Percentiles rank a stretch among this genome's conserved stretches.
These are phyloP conservation scores for Pyronema domesticum DNA, from an alignment of 495 filamentous ascomycete species.

Conservation along the genomic window DNA sequence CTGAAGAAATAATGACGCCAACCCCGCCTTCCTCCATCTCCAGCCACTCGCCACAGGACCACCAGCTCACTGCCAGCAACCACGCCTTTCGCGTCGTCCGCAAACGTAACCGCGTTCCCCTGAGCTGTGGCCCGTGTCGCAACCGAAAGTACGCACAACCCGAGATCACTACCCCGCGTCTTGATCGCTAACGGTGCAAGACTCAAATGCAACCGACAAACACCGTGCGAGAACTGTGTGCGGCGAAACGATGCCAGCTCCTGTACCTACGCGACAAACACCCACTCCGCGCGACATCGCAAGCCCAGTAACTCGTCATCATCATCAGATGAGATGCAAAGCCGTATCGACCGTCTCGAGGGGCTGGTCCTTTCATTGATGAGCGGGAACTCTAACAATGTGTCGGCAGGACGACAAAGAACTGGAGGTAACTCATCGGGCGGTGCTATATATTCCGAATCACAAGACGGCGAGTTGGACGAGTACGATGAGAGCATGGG, in stretches of 20 bases:
- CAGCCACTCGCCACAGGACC: conserved; percentile 63
- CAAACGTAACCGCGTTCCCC: conserved; percentile 82
- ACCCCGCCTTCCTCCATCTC: conserved; percentile 70
- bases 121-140: conserved; percentile 86
- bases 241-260: conserved; percentile 69
- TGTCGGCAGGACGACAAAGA: conserved; percentile 13
- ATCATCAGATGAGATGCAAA: conserved; percentile 93
- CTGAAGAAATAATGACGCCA: conserved; percentile 46
- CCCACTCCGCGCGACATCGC: conserved; percentile 43
- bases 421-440: conserved; percentile 9
- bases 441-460: neutral
- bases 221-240: conserved; percentile 90
- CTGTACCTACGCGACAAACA: conserved; percentile 74
- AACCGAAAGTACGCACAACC: conserved; percentile 65
- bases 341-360: conserved; percentile 91
- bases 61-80: conserved; percentile 23
- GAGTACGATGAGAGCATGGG: conserved; percentile 36
- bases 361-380: conserved; percentile 87
- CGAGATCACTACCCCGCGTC: conserved; percentile 7
- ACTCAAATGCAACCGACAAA: conserved; percentile 81
- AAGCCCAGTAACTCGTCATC: conserved; percentile 41
- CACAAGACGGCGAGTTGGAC: conserved; percentile 37
- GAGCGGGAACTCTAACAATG: conserved; percentile 29
- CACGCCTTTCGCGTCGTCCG: conserved; percentile 59
- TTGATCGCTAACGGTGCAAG: conserved; percentile 27